Conservation (phyloP, 176 grass and related monocot species). For the Oryza rufipogon region DNA sequence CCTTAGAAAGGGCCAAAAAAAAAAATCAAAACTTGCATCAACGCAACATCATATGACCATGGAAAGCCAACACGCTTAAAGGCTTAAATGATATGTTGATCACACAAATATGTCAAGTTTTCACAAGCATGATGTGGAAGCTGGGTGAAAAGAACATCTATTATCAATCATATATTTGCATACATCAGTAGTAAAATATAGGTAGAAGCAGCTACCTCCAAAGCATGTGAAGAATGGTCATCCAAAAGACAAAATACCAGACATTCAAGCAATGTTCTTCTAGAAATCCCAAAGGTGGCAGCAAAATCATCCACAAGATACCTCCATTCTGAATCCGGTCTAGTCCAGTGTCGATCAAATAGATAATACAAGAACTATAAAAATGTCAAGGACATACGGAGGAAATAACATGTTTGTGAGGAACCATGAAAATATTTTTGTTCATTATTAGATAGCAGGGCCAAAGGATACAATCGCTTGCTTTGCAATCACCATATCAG, state of each 20-base stretch:
- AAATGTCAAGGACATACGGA: constrained; percentile 54
- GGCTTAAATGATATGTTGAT: not conserved
- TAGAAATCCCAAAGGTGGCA: constrained; percentile 71
- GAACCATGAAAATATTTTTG: constrained; percentile 14
- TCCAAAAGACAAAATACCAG: constrained; percentile 87
- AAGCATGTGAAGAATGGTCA: constrained; percentile 70
- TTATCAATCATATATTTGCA: constrained; percentile 21
- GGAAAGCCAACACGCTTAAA: constrained; percentile 9
- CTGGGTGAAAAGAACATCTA: constrained; percentile 8
- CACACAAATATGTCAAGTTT: not conserved
- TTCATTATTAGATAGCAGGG: constrained; percentile 36
- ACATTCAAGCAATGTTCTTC: constrained; percentile 68
- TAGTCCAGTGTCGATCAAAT: constrained; percentile 90
- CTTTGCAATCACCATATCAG: constrained; percentile 89
- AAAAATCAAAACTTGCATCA: constrained; percentile 1
- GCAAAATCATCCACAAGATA: constrained; percentile 90
- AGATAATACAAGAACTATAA: constrained; percentile 92
- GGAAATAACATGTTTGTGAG: constrained; percentile 25
- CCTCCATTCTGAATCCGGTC: constrained; percentile 80
- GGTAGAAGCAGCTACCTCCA: constrained; percentile 67
- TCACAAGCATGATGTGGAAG: constrained; percentile 13
- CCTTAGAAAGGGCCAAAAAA: not conserved
- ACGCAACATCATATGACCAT: not conserved
- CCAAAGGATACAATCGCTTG: constrained; percentile 94
- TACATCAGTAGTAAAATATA: constrained; percentile 30